Percentiles rank a stretch among this genome's conserved stretches.
Evolutionary conservation across 352 stramenopile genomes (phyloP).

Genomic region (Phytopythium sindhum): DNA sequence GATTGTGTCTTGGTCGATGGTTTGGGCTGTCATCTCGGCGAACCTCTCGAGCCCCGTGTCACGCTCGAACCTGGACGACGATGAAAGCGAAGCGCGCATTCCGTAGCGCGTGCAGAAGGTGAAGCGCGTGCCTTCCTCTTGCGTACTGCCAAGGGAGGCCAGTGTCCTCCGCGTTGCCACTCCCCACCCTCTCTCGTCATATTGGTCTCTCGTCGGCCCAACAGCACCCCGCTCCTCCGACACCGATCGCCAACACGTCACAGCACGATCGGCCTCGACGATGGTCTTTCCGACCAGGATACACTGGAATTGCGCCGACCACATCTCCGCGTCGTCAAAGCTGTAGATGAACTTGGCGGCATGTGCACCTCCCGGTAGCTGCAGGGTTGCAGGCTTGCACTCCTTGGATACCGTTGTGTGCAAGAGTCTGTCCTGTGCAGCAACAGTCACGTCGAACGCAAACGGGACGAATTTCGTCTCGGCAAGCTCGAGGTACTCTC

Average conservation of each 20-base stretch:
- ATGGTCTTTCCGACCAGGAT: slow-evolving; percentile 22
- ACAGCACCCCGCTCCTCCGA: background rate
- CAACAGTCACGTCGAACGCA: background rate
- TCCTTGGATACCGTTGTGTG: background rate
- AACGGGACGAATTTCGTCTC: background rate
- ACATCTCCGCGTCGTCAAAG: background rate
- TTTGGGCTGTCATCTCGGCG: too few relatives aligned
- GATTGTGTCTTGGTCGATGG: too few relatives aligned
- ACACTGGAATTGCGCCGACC: background rate
- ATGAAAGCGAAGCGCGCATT: too few relatives aligned
- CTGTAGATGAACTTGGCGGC: background rate
- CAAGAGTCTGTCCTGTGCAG: background rate
- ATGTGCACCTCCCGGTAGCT: background rate
- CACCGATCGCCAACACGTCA: background rate
- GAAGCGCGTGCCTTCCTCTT: background rate
- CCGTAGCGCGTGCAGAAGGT: background rate
- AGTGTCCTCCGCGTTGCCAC: background rate
- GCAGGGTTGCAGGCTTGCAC: background rate
- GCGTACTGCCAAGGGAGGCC: background rate
- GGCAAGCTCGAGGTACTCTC: background rate
- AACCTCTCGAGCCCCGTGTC: too few relatives aligned
- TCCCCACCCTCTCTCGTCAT: background rate
- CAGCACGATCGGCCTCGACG: slow-evolving; percentile 19
- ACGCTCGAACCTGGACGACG: too few relatives aligned
- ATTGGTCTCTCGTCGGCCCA: background rate